Conservation (phyloP, 805 yeast species). For the Tetrapisispora phaffii region DNA sequence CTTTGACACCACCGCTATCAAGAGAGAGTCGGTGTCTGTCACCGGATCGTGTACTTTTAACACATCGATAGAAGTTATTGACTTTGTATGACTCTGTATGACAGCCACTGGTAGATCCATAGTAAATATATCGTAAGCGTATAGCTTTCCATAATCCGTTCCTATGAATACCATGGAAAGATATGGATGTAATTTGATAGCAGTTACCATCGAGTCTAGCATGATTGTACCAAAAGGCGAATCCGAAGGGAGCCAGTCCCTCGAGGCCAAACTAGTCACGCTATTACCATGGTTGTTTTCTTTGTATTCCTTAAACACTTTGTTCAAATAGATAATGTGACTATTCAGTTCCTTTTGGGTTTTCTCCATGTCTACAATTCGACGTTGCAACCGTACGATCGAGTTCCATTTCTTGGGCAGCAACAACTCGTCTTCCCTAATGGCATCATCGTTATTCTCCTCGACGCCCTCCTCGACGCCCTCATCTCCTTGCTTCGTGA, state of each 20-base stretch:
- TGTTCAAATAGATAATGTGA: slow-evolving; percentile 27
- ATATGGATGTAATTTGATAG: slow-evolving; percentile 65
- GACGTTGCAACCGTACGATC: slow-evolving; percentile 67
- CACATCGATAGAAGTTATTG: slow-evolving; percentile 34
- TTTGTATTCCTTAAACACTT: not conserved
- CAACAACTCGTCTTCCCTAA: slow-evolving; percentile 1
- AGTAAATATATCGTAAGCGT: slow-evolving; percentile 62
- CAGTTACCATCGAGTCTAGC: slow-evolving; percentile 51
- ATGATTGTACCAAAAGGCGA: slow-evolving; percentile 39
- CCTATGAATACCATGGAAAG: slow-evolving; percentile 57
- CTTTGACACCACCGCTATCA: slow-evolving; percentile 41
- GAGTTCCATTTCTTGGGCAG: slow-evolving; percentile 70
- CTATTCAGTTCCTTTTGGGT: slow-evolving; percentile 42
- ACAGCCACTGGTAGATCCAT: slow-evolving; percentile 50
- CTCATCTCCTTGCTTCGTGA: not conserved
- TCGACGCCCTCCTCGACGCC: not conserved
- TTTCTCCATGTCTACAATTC: slow-evolving; percentile 59
- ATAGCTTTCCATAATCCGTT: slow-evolving; percentile 60
- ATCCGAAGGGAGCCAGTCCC: slow-evolving; percentile 52
- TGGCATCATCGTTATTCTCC: too few species aligned
- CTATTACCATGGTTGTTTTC: not conserved
- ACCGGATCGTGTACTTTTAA: slow-evolving; percentile 8
- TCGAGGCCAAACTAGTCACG: not conserved
- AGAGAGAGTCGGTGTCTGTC: slow-evolving; percentile 5
- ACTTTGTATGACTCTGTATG: slow-evolving; percentile 66